Base-by-base conservation (phyloP, 257 asterid genomes). In the Misopates orontium region DNA sequence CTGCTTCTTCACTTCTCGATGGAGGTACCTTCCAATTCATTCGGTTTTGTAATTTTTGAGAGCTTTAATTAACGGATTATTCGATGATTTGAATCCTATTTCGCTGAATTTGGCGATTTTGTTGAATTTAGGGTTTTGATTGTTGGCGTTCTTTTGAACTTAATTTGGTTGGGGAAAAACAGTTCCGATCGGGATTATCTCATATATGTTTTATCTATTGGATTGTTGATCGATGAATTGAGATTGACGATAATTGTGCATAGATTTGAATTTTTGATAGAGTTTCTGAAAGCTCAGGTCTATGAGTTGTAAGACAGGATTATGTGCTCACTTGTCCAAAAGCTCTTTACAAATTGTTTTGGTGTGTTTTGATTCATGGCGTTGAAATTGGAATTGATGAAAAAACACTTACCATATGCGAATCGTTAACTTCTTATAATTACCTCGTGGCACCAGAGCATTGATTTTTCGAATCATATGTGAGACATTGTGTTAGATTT, bases 1-100 rank as follows among this genome's bases (percentile, higher is more conserved):
- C 96, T 20, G 85, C 92, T 64, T 75, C 87, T 60, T 67, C 74
- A 71, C 83, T 88, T 57, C 83, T 75, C n/a, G 87, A 79, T 72
- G 95, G 89, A 86, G 97, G 97, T 90, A 83, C 21, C 1, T 16
- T 58, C 3, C 16, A 36, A 36, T 36, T 28, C 11, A 36, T 3
- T 36, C 10, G 64, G 36, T 28, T 28, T 28, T n/a, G n/a, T n/a
- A n/a, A 7, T 28, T 28, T 48, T 32, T 9, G 56, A 19, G 41
- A 19, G 41, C 53, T 39, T 56, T 14, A 56, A 36, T 42, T 71
- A 44, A 48, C 28, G 63, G 49, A 55, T 64, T 28, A 49, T 65
- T 66, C 58, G 10, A 47, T 42, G 68, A 74, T 74, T 74, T 67
- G 39, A 65, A 31, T 47, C 68, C 5, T 21, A 59, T 31, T 49